Evolutionary conservation across 1,284 basidiomycete species (phyloP).

Genomic region (Gomphus bonarii): DNA sequence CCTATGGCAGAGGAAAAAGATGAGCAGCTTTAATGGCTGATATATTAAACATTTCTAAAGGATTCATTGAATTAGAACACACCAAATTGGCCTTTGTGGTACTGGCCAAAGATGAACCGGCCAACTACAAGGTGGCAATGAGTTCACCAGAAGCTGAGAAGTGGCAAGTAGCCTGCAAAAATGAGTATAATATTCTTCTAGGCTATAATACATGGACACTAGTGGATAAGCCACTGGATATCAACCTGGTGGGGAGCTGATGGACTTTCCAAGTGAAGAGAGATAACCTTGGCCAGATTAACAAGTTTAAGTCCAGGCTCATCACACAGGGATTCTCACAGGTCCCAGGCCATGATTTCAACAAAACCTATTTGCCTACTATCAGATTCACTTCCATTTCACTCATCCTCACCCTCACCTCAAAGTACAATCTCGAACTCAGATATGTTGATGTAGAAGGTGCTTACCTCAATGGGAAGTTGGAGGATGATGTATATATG

Average conservation of each 20-base stretch:
- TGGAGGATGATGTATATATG: slow-evolving; percentile 32
- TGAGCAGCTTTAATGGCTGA: not conserved
- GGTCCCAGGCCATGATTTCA: slow-evolving; percentile 29
- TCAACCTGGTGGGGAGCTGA: not conserved
- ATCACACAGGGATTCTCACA: slow-evolving; percentile 30
- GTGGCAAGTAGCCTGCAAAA: not conserved
- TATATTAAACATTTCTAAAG: slow-evolving; percentile 34
- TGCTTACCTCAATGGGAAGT: slow-evolving; percentile 32
- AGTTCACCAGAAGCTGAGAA: not conserved
- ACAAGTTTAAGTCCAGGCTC: not conserved
- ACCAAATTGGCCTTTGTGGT: not conserved
- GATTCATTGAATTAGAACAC: no score
- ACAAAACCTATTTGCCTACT: slow-evolving; percentile 32
- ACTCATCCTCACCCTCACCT: slow-evolving; percentile 27
- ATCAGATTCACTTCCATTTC: slow-evolving; percentile 26
- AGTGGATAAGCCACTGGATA: not conserved
- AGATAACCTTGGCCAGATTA: not conserved
- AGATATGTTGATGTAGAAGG: slow-evolving; percentile 36
- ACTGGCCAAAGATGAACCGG: not conserved
- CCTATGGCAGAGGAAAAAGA: not conserved
- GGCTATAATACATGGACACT: not conserved
- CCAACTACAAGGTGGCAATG: not conserved
- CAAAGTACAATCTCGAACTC: slow-evolving; percentile 25
- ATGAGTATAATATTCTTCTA: not conserved
- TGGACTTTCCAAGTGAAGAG: not conserved